These are phyloP conservation scores for Aspergillus conjunctus DNA, from an alignment of 495 filamentous ascomycete genomes.

Conservation along the genomic window DNA sequence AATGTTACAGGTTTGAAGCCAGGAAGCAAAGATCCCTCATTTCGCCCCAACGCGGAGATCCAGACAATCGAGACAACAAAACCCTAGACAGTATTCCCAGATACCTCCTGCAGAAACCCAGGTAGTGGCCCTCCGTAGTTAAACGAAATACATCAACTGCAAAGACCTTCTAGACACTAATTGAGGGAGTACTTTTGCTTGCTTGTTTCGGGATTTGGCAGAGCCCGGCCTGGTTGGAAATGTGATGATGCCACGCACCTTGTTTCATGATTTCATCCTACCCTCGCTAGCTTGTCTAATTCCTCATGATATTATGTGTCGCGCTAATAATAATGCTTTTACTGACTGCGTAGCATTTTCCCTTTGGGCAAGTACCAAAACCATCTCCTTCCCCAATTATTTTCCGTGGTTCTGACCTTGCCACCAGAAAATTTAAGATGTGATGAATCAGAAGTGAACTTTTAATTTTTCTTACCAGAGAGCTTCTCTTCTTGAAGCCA, in stretches of 20 bases:
- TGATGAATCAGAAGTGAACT: constrained; percentile 4
- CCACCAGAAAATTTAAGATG: background rate
- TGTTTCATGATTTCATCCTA: constrained; percentile 26
- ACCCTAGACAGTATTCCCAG: background rate
- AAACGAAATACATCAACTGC: constrained; percentile 10
- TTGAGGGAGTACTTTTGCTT: constrained; percentile 11
- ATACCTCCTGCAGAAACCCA: constrained; percentile 1
- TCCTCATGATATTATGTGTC: background rate
- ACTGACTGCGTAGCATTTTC: background rate
- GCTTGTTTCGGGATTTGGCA: constrained; percentile 22
- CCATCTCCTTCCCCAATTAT: background rate
- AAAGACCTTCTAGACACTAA: constrained; percentile 12
- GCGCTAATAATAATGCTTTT: background rate
- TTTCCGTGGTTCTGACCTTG: constrained; percentile 8
- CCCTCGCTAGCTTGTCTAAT: background rate
- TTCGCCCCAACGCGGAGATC: too few species aligned
- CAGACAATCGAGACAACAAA: background rate
- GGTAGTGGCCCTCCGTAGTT: constrained; percentile 2
- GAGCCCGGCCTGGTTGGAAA: constrained; percentile 17
- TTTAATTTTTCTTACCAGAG: background rate
- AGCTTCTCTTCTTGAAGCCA: background rate
- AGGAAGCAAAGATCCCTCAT: too few species aligned
- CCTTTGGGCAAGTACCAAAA: background rate
- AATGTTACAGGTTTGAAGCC: too few species aligned
- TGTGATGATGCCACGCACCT: constrained; percentile 29